Conservation (phyloP, 2,329 filamentous ascomycete species). For the Aureobasidium subglaciale region DNA sequence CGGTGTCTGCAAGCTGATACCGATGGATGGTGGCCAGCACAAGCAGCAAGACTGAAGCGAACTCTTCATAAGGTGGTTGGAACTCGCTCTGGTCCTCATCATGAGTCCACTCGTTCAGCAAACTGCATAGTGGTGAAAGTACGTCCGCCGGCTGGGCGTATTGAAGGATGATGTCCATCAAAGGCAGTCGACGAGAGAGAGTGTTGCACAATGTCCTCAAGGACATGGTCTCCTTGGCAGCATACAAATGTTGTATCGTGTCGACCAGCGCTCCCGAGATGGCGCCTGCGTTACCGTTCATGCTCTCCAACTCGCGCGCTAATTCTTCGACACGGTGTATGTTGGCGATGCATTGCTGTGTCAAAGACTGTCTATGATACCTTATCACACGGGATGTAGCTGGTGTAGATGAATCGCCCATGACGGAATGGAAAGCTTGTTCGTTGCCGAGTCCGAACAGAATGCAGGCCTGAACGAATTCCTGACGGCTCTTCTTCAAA, state of each 20-base stretch:
- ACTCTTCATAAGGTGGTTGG: conserved; percentile 80
- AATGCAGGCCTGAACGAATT: conserved; percentile 87
- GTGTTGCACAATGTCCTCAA: conserved; percentile 66
- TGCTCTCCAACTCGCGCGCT: conserved; percentile 75
- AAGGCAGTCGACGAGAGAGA: conserved; percentile 64
- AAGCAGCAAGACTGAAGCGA: conserved; percentile 67
- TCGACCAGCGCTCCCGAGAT: conserved; percentile 62
- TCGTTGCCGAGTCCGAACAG: conserved; percentile 79
- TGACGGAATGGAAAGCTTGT: conserved; percentile 66
- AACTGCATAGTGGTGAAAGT: conserved; percentile 63
- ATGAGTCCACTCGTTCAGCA: conserved; percentile 73
- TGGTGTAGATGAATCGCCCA: conserved; percentile 79
- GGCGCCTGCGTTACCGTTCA: conserved; percentile 85
- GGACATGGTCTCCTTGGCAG: conserved; percentile 71
- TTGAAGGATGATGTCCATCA: conserved; percentile 67
- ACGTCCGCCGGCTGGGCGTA: conserved; percentile 66
- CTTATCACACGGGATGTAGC: conserved; percentile 66
- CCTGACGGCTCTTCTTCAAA: conserved; percentile 61
- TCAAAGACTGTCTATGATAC: conserved; percentile 69
- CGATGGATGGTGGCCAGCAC: conserved; percentile 69
- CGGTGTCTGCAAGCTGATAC: conserved; percentile 57
- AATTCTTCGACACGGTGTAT: conserved; percentile 68
- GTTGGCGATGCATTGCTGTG: conserved; percentile 70
- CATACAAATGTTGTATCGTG: conserved; percentile 60
- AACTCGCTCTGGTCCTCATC: conserved; percentile 79